Conservation (phyloP, 2,329 filamentous ascomycete species). For the Arthrinium puccinioides region DNA sequence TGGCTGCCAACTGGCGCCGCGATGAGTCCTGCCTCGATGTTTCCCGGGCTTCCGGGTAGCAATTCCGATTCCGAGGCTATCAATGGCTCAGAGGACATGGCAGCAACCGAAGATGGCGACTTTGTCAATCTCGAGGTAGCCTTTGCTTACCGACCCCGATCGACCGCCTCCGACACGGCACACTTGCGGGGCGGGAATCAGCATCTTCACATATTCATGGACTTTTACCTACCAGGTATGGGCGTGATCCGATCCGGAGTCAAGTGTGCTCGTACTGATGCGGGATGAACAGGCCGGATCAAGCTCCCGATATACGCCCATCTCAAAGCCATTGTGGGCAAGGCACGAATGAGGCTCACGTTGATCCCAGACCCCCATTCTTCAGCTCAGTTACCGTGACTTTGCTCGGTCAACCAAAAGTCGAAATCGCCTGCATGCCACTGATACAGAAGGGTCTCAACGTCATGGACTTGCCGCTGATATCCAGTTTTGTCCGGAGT, state of each 20-base stretch:
- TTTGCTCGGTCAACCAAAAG: constrained; percentile 1
- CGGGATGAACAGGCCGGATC: not conserved
- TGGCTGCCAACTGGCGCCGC: constrained; percentile 2
- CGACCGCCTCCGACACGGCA: not conserved
- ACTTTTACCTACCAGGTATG: constrained; percentile 1
- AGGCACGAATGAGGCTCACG: not conserved
- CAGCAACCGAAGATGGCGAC: constrained; percentile 1
- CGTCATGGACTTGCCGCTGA: constrained; percentile 3
- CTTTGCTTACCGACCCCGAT: not conserved
- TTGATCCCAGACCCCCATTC: constrained; percentile 2
- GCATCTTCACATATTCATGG: not conserved
- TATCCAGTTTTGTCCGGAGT: constrained; percentile 1
- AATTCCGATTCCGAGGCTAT: too few species aligned
- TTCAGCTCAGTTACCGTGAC: constrained; percentile 2
- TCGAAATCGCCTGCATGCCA: constrained; percentile 3
- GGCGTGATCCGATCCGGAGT: not conserved
- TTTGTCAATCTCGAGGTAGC: constrained; percentile 2
- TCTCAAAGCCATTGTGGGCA: constrained; percentile 1
- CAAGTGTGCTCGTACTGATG: not conserved
- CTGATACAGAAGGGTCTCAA: constrained; percentile 2
- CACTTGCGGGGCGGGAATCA: not conserved
- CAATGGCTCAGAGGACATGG: too few species aligned
- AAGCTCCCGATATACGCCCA: constrained; percentile 3
- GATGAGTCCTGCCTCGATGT: not conserved
- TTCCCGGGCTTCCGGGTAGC: not conserved